Evolutionary conservation across 371 early-diverging fungal genomes (phyloP).

Genomic region (Apophysomyces variabilis): DNA sequence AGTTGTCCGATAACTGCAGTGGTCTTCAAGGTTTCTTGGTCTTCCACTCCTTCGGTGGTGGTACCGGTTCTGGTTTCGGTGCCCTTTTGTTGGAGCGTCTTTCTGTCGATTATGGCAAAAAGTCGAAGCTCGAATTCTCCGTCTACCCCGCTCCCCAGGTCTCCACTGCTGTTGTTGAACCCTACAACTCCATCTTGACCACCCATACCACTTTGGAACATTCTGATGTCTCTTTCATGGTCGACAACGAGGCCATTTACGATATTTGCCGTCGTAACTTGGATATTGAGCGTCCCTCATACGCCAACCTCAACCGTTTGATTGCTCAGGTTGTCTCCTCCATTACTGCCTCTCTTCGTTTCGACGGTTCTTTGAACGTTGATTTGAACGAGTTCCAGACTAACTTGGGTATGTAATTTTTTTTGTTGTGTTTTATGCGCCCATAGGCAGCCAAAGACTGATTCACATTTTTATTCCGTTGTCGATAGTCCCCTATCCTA

Average conservation of each 20-base stretch:
- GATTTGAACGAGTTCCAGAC: constrained; percentile 96
- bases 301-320: constrained; percentile 95
- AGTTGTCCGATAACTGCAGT: constrained; percentile 97
- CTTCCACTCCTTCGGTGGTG: constrained; percentile 99
- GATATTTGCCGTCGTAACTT: constrained; percentile 97
- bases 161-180: constrained; percentile 98
- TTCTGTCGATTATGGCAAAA: constrained; percentile 98
- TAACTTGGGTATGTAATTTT: constrained; percentile 72
- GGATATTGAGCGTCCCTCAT: constrained; percentile 95
- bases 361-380: constrained; percentile 94
- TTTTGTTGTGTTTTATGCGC: no score
- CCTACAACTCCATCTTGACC: constrained; percentile 98
- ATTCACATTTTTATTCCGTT: background rate
- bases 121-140: constrained; percentile 99
- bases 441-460: background rate
- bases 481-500: constrained; percentile 88
- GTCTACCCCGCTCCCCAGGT: constrained; percentile 99
- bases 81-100: constrained; percentile 97
- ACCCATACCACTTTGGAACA: constrained; percentile 98
- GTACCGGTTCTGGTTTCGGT: constrained; percentile 99
- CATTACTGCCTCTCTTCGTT: constrained; percentile 98
- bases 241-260: constrained; percentile 97
- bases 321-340: constrained; percentile 99
- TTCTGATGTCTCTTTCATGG: constrained; percentile 95
- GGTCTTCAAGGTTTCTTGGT: constrained; percentile 97